Base-by-base conservation (phyloP, 257 asterid genomes). In the Verbascum thapsus region DNA sequence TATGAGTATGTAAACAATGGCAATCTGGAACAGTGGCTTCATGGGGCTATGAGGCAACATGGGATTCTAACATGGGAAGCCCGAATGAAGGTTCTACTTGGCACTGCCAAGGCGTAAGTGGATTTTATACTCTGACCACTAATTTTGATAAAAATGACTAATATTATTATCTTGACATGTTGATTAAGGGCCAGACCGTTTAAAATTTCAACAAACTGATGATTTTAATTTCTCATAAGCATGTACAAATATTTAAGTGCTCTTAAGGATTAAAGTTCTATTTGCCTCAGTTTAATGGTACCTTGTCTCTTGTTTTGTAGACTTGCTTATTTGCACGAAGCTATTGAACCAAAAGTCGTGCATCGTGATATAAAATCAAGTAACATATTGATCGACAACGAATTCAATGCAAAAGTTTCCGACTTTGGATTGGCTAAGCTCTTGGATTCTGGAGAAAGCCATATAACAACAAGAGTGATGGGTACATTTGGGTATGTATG, bases 291-390 rank as follows among this genome's bases (percentile, higher is more conserved):
- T 62, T 15, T n/a, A 50, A 34, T 22, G 45, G 4, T 23, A 51
- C 23, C 16, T 8, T 22, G 10, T 16, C 53, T 49, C 58, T 63
- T 59, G 37, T 61, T 59, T 43, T 79, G 78, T 85, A 92, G 99
- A 75, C 95, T 92, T 64, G 94, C 99, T 34, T 92, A 89, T 81
- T 75, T 92, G 81, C 99, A 92, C 4, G 99, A 92, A 74, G 90
- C 99, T 58, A 85, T 92, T 69, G 99, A 92, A 68, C 99, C 99
- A 7, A 92, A 92, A 79, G 99, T 92, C 15, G 75, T 92, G 22
- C 99, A 92, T 39, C 94, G 99, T 23, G 99, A 92, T 80, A 89
- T 92, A 63, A 92, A 92, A 82, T 92, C 99, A 53, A 92, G 99
- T 69, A 92, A 92, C 75, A 92, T 92, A 77, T 77, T 92, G 85